Base-by-base conservation (phyloP, 108 stramenopile genomes). In the Skeletonema marinoi region DNA sequence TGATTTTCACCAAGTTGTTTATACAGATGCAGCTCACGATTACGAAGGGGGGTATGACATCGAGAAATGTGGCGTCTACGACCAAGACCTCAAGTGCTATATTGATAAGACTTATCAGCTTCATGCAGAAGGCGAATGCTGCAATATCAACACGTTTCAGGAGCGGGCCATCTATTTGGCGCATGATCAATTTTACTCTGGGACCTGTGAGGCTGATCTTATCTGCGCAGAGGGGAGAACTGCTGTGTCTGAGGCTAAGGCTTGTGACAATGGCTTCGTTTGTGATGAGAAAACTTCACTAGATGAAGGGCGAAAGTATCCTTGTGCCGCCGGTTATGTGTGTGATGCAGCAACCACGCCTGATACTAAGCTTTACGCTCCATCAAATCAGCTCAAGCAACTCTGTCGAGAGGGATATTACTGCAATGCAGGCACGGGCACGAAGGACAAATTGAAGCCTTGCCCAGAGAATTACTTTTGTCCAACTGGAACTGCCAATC, bases 131-230 rank as follows among this genome's bases (percentile, higher is more conserved):
- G 87, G 87, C 12, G 77, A 82, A 73, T 87, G 87, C 67, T 85
- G 87, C 58, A 56, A 64, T 32, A 61, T 85, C 10, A 36, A 63
- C 4, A 62, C 46, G 17, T 75, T 59, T 56, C 36, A 73, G 6
- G 80, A 75, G 50, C 51, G 88, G 38, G 74, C 85, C 10, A 84
- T 88, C 46, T 68, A 39, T 35, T 61, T 74, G 19, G 87, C 87
- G n/a, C 59, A 74, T 35, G 93, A 93, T 65, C 70, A 84, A 42
- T 94, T 86, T 80, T 90, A 93, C 76, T 82, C 86, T 2, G 96
- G 96, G 16, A 95, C 93, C 3, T 96, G 96, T 61, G 96, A 96
- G 83, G 93, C 93, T n/a, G 96, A 96, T 73, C 64, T 83, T 14
- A 92, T 96, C 42, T 95, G 96, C 71, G 60, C 66, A 11, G 77